Evolutionary conservation across 176 grass and related monocot genomes (phyloP), one percentile per base, ranked within the genome.

Genomic region (Oryza glumipatula): DNA sequence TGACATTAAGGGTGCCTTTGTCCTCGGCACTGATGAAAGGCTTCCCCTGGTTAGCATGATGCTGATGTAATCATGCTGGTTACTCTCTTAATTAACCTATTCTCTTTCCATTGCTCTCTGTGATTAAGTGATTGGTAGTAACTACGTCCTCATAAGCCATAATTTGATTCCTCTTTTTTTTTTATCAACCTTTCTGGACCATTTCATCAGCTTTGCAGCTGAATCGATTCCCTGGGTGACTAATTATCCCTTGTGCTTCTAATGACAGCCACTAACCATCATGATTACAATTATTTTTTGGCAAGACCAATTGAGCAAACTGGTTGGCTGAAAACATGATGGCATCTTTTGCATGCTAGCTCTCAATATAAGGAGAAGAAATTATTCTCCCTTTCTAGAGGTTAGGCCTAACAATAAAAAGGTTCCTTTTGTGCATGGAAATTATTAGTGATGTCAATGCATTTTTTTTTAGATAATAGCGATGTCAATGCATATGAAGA

Each of bases 61-160:
- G 77, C 77, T 74, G 70, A 74, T 80, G 84, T 28, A 67, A 74
- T 22, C 70, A 74, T 75, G 70, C 22, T 39, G 16, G 52, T 56
- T 17, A 13, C 14, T 45, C 38, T 26, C 19, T 14, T 16, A n/a
- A 63, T 63, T 63, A 63, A 21, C 36, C 10, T 14, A 9, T 1
- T 58, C 63, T 13, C 49, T 58, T 1, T 38, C 16, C 4, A 4
- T 60, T 19, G 14, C 16, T 32, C 16, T 32, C 15, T 51, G 49
- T 35, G 30, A 58, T 38, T 58, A 8, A 5, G 52, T 56, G 52
- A 56, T 56, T 56, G 32, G 32, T 61, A 14, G 19, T 39, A 9
- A 22, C 5, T 24, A 61, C 46, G 33, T 61, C 32, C 19, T 76
- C 52, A 14, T 39, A 61, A 74, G 14, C 11, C 33, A 76, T 39